phyloP scores from a whole-genome alignment of 441 rosid genomes.

The Rhodomyrtus psidioides region DNA sequence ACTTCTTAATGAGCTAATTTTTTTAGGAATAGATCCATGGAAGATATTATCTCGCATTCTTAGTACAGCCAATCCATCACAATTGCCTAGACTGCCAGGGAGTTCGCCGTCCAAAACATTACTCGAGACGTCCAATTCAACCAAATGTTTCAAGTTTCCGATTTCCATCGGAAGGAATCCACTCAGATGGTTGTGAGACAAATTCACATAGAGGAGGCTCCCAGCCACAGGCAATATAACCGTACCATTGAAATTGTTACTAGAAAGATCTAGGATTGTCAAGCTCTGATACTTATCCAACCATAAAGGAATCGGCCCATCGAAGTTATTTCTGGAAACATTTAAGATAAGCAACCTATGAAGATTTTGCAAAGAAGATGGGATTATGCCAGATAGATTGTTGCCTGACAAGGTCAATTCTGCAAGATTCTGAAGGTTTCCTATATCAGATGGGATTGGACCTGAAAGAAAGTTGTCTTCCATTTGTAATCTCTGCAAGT shows the following conservation, averaged over 20 bases:
- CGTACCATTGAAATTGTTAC: neutral
- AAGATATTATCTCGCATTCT: neutral
- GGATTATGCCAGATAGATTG: neutral
- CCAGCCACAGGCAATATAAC: neutral
- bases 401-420: neutral
- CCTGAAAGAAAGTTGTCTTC: neutral
- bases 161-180: neutral
- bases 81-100: neutral
- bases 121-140: neutral
- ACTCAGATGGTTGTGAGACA: neutral
- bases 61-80: neutral
- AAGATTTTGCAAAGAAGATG: neutral
- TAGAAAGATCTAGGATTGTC: neutral
- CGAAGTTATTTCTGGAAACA: neutral
- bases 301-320: neutral
- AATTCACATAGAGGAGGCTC: neutral
- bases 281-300: neutral
- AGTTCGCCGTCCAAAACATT: no score
- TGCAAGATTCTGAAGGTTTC: neutral
- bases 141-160: neutral
- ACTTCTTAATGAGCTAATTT: neutral
- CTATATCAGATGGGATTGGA: neutral
- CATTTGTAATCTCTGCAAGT: neutral
- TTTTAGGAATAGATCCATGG: neutral
- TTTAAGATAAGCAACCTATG: neutral